Base-by-base conservation (phyloP, 1,284 basidiomycete species). In the Moesziomyces globuligerus region DNA sequence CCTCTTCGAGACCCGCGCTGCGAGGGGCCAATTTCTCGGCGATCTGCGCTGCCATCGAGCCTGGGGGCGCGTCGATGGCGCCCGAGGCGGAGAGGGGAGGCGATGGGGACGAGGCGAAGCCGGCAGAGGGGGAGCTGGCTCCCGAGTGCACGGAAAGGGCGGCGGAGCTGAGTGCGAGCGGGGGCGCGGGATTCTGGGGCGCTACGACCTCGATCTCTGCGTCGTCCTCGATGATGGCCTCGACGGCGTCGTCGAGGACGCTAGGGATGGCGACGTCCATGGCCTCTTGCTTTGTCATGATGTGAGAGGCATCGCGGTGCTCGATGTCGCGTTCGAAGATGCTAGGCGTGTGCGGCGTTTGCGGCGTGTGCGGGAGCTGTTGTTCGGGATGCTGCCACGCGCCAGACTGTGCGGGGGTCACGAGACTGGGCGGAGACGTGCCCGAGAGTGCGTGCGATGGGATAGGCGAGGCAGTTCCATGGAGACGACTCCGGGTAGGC, bases 301-400 rank as follows among this genome's bases (percentile, higher is more conserved):
- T 53, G 52, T 78, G 79, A 25, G 49, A 55, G 4, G 75, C 77
- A 47, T 79, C 74, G 18, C 72, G 64, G 38, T 77, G 74, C 57
- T 81, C 79, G 28, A 80, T 80, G 36, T 78, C 75, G 20, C 79
- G 62, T 56, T 81, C 79, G 59, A 81, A 81, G 48, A 81, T 81
- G 65, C 58, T 78, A 10, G 61, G 62, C 26, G 61, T 45, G 34
- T 48, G 55, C 3, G 62, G 36, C 3, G 52, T 49, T 20, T 48
- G 53, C 26, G 54, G 45, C 15, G 60, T 56, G 45, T 48, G 32
- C 32, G 53, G 37, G 25, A 42, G 37, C 4, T 60, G 48, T 8
- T 54, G 41, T 4, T 55, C 51, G 34, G 46, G 15, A 25, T 59
- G 47, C 4, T 49, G 45, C 60, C 52, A 53, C 3, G 41, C 25